Evolutionary conservation across 257 asterid genomes (phyloP), one percentile per base, ranked within the genome.

Genomic region (Solanum sparsipilum): DNA sequence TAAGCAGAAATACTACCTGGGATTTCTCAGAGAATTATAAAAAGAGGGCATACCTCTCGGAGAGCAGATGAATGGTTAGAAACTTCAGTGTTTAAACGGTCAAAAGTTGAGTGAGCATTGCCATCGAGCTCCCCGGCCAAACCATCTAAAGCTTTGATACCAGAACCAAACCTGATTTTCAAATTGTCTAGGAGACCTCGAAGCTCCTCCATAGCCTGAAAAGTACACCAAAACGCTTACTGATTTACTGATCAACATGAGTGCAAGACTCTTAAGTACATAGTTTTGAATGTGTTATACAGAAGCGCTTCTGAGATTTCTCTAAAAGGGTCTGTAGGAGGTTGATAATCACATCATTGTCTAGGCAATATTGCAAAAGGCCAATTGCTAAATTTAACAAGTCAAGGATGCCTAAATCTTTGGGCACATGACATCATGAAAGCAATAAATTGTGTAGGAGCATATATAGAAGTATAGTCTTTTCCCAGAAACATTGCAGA

Each of bases 171-270:
- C 95, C 93, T 93, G 87, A 88, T 90, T 89, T 95, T 95, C 93
- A 97, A 84, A 88, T 93, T 93, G 88, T 93, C 96, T 10, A 96
- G 92, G 90, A 88, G 92, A 52, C 87, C 87, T 89, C 95, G 95
- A 79, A 97, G 99, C 94, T 91, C 98, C 89, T 94, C 97, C 78
- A 98, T 94, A 74, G 98, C 99, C 99, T 97, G 73, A 88, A 90
- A 89, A 36, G 27, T 82, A 48, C 48, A 35, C 44, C 86, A 88
- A 83, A 84, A 83, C 72, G 60, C 41, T 5, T 65, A 65, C 72
- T n/a, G 18, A 65, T 65, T 81, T 60, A 20, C 86, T 58, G 79
- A 78, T 27, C 58, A 86, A 73, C 84, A 83, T 20, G 56, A 65
- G 34, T 29, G 60, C 79, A 41, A 34, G 78, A 34, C 67, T 65